These are phyloP conservation scores for Pharus latifolius DNA, from an alignment of 176 grass and related monocot species.

Conservation along the genomic window DNA sequence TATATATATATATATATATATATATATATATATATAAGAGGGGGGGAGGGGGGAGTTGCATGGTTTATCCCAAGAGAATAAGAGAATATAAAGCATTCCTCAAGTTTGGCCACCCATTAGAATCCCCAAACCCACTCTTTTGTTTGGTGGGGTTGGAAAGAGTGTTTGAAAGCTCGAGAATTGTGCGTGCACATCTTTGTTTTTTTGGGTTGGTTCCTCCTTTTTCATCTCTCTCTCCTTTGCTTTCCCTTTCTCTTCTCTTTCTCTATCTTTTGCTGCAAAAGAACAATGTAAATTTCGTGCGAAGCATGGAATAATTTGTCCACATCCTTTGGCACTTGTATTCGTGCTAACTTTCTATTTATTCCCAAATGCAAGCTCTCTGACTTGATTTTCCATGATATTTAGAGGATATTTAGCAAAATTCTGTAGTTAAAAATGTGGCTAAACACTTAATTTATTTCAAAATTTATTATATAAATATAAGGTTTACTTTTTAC, in stretches of 20 bases:
- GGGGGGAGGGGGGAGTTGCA: too few relatives aligned
- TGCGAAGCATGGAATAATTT: background rate
- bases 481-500: too few relatives aligned
- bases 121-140: background rate
- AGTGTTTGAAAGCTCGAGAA: background rate
- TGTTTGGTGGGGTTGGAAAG: background rate
- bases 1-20: too few relatives aligned
- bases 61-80: background rate
- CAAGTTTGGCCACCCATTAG: background rate
- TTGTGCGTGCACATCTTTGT: background rate
- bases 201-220: background rate
- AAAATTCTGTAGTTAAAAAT: too few relatives aligned
- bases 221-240: background rate
- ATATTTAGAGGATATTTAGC: too few relatives aligned
- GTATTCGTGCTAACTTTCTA: background rate
- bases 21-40: too few relatives aligned
- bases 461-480: too few relatives aligned
- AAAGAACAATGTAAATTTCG: background rate
- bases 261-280: background rate
- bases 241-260: background rate
- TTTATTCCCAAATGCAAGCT: background rate
- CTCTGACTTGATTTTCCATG: constrained; percentile 2
- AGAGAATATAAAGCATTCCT: background rate
- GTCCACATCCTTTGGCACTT: background rate
- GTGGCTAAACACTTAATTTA: too few relatives aligned